A percentile compares a stretch with the other conserved stretches of the same genome.
phyloP scores from a whole-genome alignment of 73 alveolate species.

The Halteria grandinella region DNA sequence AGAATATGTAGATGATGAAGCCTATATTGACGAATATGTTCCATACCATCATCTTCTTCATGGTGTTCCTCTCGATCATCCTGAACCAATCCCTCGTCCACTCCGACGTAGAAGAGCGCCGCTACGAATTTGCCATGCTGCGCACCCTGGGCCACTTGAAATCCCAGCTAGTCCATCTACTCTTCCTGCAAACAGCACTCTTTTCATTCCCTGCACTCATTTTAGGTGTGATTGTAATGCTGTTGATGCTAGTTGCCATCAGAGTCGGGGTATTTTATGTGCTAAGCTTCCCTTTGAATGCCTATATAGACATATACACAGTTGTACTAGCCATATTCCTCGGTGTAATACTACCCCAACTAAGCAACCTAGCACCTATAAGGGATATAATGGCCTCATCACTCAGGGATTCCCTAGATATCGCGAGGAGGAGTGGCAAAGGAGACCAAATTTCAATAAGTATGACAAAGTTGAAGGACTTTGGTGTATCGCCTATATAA shows the following conservation, averaged over 20 bases:
- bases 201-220: conserved; percentile 74
- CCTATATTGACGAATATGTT: conserved; percentile 35
- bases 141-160: conserved; percentile 74
- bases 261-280: not conserved
- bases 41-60: conserved; percentile 63
- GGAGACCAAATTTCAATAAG: conserved; percentile 50
- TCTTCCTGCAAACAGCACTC: conserved; percentile 58
- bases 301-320: not conserved
- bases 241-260: conserved; percentile 1
- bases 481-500: conserved; percentile 69
- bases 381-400: conserved; percentile 19
- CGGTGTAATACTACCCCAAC: conserved; percentile 22
- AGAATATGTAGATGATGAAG: conserved; percentile 10
- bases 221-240: conserved; percentile 56
- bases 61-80: conserved; percentile 61
- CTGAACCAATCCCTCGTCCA: conserved; percentile 64
- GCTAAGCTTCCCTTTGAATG: not conserved
- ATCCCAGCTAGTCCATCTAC: conserved; percentile 38
- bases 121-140: conserved; percentile 73
- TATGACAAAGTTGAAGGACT: conserved; percentile 67
- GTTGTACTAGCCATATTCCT: conserved; percentile 17
- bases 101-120: conserved; percentile 74
- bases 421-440: conserved; percentile 4
- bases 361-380: conserved; percentile 31
- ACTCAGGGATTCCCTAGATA: conserved; percentile 35